A percentile compares a stretch with the other conserved stretches of the same genome.
Conservation (phyloP, 441 rosid species). For the Manihot esculenta region DNA sequence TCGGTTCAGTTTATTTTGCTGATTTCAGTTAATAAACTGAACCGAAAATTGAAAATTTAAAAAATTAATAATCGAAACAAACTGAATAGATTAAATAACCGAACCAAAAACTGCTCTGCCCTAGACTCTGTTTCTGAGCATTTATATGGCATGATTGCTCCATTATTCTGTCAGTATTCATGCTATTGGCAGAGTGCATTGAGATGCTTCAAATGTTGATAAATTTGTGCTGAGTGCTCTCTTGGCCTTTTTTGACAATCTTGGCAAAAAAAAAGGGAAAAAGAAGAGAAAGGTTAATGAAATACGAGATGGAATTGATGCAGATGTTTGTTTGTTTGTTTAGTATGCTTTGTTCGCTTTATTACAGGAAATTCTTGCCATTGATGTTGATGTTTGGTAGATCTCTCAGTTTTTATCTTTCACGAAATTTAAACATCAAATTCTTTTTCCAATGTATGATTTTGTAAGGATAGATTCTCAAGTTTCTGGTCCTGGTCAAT, state of each 20-base stretch:
- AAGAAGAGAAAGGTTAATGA: neutral
- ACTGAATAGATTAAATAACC: too few relatives aligned
- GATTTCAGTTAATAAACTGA: too few relatives aligned
- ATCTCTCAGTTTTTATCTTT: neutral
- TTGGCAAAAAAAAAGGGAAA: too few relatives aligned
- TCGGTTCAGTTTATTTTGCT: too few relatives aligned
- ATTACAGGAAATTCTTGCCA: neutral
- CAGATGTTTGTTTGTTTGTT: neutral
- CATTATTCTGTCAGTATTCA: neutral
- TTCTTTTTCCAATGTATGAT: neutral
- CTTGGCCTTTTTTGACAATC: neutral
- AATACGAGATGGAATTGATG: neutral
- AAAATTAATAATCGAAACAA: too few relatives aligned
- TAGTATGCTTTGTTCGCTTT: neutral
- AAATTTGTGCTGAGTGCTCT: slow-evolving; percentile 6
- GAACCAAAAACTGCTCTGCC: too few relatives aligned
- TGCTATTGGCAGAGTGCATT: neutral
- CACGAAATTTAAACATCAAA: neutral
- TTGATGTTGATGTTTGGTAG: neutral
- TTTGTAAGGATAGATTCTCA: neutral
- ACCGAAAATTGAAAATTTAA: too few relatives aligned
- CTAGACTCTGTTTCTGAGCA: too few relatives aligned
- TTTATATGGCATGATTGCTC: neutral
- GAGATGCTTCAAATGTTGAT: neutral
- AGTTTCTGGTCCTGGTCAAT: neutral